These are phyloP conservation scores for Phallus indusiatus DNA, from an alignment of 768 basidiomycete species.

Conservation along the genomic window DNA sequence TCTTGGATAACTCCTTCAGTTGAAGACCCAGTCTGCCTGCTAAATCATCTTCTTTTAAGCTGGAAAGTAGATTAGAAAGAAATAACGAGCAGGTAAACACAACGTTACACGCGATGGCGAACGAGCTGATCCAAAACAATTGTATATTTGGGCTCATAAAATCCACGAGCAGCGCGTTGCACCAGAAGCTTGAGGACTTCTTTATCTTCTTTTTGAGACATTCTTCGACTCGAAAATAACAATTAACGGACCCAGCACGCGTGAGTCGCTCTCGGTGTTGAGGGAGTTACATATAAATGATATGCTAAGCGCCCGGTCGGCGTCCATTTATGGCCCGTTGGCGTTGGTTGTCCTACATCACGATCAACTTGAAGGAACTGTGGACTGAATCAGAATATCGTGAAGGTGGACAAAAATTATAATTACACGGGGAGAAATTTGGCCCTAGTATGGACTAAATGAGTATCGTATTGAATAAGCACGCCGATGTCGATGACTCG, in stretches of 20 bases:
- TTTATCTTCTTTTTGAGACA: slow-evolving; percentile 56
- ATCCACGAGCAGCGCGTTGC: slow-evolving; percentile 86
- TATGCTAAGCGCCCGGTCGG: no score
- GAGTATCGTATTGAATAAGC: no score
- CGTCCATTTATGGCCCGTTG: no score
- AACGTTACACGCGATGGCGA: slow-evolving; percentile 87
- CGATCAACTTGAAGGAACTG: no score
- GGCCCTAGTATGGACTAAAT: no score
- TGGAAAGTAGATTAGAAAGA: slow-evolving; percentile 23
- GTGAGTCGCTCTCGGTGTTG: not conserved
- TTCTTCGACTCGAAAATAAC: not conserved
- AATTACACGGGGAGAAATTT: no score
- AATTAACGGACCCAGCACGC: not conserved
- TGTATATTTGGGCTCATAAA: slow-evolving; percentile 89
- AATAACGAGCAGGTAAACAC: slow-evolving; percentile 16
- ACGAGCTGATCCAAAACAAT: slow-evolving; percentile 93
- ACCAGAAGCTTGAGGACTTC: slow-evolving; percentile 80
- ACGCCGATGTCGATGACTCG: no score
- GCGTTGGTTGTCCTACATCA: no score
- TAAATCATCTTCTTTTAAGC: slow-evolving; percentile 89
- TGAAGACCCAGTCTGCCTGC: slow-evolving; percentile 86
- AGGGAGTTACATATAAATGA: no score
- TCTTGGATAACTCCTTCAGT: slow-evolving; percentile 82
- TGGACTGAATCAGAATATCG: no score
- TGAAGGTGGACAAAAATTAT: no score